These are phyloP conservation scores for Hemerocallis citrina DNA, from an alignment of 106 monocot genomes.

Conservation along the genomic window DNA sequence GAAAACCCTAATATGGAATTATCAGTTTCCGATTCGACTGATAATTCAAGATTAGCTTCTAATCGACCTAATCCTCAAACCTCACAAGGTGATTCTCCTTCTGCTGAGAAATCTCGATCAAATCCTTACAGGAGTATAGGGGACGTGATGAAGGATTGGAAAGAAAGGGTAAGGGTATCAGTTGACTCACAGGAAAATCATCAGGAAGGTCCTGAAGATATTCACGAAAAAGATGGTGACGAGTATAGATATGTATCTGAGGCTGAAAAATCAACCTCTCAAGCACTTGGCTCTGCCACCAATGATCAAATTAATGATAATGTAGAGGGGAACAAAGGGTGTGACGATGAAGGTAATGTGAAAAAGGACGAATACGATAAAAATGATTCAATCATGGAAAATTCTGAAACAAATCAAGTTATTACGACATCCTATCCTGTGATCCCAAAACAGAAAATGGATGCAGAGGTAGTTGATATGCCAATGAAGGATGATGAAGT, in stretches of 20 bases:
- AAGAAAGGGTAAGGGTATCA: constrained; percentile 72
- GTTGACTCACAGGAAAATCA: constrained; percentile 45
- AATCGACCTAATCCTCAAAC: constrained; percentile 23
- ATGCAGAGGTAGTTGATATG: constrained; percentile 18
- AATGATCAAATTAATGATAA: constrained; percentile 49
- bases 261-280: constrained; percentile 56
- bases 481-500: constrained; percentile 13
- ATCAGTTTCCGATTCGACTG: constrained; percentile 29
- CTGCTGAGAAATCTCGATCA: constrained; percentile 25
- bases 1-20: constrained; percentile 31
- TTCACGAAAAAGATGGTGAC: constrained; percentile 30
- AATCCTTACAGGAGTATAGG: constrained; percentile 84
- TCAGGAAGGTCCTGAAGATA: constrained; percentile 16
- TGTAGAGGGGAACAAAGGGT: constrained; percentile 10
- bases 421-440: constrained; percentile 24
- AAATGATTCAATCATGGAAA: constrained; percentile 20
- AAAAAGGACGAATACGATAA: constrained; percentile 24
- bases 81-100: constrained; percentile 17
- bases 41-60: constrained; percentile 32
- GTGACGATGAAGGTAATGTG: constrained; percentile 21
- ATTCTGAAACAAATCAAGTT: constrained; percentile 20
- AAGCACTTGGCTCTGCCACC: constrained; percentile 76
- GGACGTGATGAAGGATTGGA: constrained; percentile 77
- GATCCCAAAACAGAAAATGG: constrained; percentile 3
- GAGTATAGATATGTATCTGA: constrained; percentile 69